Percentiles rank a stretch among this genome's conserved stretches.
Evolutionary conservation across 192 early-diverging fungal species (phyloP).

Genomic region (Allomyces macrogynus): DNA sequence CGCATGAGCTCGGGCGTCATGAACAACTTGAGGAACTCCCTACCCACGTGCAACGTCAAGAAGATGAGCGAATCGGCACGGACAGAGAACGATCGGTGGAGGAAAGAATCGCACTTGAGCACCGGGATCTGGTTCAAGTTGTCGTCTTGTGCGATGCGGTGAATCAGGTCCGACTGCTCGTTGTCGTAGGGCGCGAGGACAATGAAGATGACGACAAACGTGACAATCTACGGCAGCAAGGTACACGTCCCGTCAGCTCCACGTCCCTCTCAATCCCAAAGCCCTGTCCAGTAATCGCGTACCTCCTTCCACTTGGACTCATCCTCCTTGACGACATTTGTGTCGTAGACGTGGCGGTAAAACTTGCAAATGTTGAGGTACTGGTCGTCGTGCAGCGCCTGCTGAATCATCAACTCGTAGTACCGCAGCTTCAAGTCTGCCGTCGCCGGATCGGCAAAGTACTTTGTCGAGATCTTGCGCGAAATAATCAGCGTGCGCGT

Average conservation of each 20-base stretch:
- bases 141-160: constrained; percentile 63
- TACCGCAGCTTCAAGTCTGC: constrained; percentile 87
- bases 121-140: constrained; percentile 50
- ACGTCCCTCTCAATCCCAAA: too few relatives aligned
- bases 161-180: constrained; percentile 86
- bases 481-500: constrained; percentile 79
- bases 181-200: constrained; percentile 82
- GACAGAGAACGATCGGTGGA: too few relatives aligned
- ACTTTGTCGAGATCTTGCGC: constrained; percentile 86
- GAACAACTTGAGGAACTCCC: constrained; percentile 71
- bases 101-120: constrained; percentile 32
- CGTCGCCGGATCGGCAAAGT: constrained; percentile 60
- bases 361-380: constrained; percentile 83
- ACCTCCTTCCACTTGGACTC: constrained; percentile 52
- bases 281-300: constrained; percentile 1
- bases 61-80: not conserved
- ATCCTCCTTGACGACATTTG: constrained; percentile 56
- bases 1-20: constrained; percentile 81
- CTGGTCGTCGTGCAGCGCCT: constrained; percentile 73
- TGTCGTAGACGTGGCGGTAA: constrained; percentile 78
- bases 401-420: constrained; percentile 91
- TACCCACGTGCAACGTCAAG: constrained; percentile 10
- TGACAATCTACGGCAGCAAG: constrained; percentile 28
- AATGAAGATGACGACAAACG: constrained; percentile 68
- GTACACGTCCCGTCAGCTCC: not conserved